These are phyloP conservation scores for Staphylotrichum tortipilum DNA, from an alignment of 495 filamentous ascomycete genomes.

Conservation along the genomic window DNA sequence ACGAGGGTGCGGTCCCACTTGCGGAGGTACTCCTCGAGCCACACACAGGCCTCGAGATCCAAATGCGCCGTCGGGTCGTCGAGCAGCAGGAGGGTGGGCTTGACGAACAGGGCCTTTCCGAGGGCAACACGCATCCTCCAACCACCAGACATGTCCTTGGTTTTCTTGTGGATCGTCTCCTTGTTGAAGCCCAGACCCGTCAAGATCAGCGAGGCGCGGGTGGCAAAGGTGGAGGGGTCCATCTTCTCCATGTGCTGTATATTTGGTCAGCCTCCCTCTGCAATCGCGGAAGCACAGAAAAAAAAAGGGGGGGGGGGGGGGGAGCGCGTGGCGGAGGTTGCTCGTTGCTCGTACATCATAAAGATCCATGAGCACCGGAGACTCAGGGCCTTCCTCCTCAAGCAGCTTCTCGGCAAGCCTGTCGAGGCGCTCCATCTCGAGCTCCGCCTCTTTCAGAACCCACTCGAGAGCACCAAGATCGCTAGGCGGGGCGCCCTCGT, in stretches of 20 bases:
- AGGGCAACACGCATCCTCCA: slow-evolving; percentile 99
- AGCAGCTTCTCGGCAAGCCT: slow-evolving; percentile 81
- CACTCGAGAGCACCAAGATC: slow-evolving; percentile 90
- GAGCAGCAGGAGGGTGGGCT: slow-evolving; percentile 87
- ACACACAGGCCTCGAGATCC: slow-evolving; percentile 98
- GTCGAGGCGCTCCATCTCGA: slow-evolving; percentile 83
- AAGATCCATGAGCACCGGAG: slow-evolving; percentile 81
- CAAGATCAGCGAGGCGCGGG: slow-evolving; percentile 89
- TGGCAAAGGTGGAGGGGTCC: slow-evolving; percentile 99
- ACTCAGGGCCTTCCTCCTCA: slow-evolving; percentile 85
- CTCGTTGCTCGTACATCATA: slow-evolving; percentile 77
- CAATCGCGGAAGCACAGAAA: not conserved
- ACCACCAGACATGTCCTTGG: slow-evolving; percentile 99
- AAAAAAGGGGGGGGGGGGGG: too few relatives aligned
- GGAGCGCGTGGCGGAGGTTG: too few relatives aligned
- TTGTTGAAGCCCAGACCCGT: slow-evolving; percentile 99
- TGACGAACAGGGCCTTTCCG: slow-evolving; percentile 96
- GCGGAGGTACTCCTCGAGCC: slow-evolving; percentile 98
- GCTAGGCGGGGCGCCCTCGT: slow-evolving; percentile 88
- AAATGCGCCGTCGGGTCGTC: slow-evolving; percentile 99
- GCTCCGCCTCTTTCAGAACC: slow-evolving; percentile 93
- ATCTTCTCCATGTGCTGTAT: slow-evolving; percentile 91
- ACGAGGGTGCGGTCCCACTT: slow-evolving; percentile 99
- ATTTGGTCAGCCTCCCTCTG: slow-evolving; percentile 13
- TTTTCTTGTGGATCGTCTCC: slow-evolving; percentile 92